Conservation (phyloP, 371 early-diverging fungal species). For the Phascolomyces articulosus region DNA sequence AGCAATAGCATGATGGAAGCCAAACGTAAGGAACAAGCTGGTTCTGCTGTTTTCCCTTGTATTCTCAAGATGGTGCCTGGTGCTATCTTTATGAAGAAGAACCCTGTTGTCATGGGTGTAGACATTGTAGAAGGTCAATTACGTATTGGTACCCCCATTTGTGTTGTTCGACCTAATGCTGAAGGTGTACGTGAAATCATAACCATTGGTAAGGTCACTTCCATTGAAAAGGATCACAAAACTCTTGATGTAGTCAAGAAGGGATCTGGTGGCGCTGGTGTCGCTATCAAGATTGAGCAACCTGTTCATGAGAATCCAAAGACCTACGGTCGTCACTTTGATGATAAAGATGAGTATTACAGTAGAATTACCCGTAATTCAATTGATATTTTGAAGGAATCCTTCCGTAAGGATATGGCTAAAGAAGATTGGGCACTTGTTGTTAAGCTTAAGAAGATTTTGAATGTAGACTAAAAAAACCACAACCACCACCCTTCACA, state of each 20-base stretch:
- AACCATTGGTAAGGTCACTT: constrained; percentile 91
- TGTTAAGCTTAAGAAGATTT: constrained; percentile 78
- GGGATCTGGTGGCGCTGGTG: constrained; percentile 86
- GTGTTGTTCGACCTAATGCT: constrained; percentile 85
- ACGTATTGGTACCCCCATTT: constrained; percentile 94
- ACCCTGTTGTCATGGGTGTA: constrained; percentile 98
- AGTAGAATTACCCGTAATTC: constrained; percentile 88
- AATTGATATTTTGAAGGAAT: constrained; percentile 97
- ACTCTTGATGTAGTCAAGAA: constrained; percentile 81
- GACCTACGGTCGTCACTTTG: constrained; percentile 97
- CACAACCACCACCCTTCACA: no score
- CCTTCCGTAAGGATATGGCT: constrained; percentile 93
- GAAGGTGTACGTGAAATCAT: constrained; percentile 74
- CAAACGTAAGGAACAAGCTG: constrained; percentile 88
- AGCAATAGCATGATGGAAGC: constrained; percentile 77
- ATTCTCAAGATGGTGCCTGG: constrained; percentile 94
- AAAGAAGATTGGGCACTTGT: constrained; percentile 95
- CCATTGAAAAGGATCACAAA: constrained; percentile 98
- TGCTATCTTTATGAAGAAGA: constrained; percentile 95
- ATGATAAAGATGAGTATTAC: constrained; percentile 83
- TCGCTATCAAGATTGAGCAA: constrained; percentile 97
- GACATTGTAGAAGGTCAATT: constrained; percentile 96
- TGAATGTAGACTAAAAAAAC: constrained; percentile 49
- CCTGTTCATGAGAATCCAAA: constrained; percentile 87
- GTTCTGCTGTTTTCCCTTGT: constrained; percentile 97